Conservation (phyloP, 805 yeast species). For the Jamesozyma lodderae region DNA sequence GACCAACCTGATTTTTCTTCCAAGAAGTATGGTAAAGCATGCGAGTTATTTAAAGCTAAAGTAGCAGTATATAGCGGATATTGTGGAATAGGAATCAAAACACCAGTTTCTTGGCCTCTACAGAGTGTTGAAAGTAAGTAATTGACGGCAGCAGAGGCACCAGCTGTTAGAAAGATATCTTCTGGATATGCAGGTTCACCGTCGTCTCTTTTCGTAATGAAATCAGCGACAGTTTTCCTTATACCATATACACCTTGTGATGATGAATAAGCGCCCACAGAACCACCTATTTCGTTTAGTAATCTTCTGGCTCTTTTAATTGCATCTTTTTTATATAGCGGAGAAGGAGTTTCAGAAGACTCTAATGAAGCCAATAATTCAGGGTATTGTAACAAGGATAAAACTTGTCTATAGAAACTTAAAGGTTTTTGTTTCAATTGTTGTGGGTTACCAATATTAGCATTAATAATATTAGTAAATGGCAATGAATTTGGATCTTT, state of each 20-base stretch:
- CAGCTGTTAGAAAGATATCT: slow-evolving; percentile 77
- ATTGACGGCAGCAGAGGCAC: slow-evolving; percentile 93
- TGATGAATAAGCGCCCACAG: slow-evolving; percentile 91
- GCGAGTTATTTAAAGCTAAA: slow-evolving; percentile 71
- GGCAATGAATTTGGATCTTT: slow-evolving; percentile 58
- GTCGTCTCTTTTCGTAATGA: slow-evolving; percentile 71
- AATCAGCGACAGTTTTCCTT: slow-evolving; percentile 72
- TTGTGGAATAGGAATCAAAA: slow-evolving; percentile 94
- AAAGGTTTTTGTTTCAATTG: slow-evolving; percentile 90
- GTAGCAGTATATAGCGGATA: slow-evolving; percentile 97
- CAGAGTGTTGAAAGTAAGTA: slow-evolving; percentile 66
- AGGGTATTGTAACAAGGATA: slow-evolving; percentile 82
- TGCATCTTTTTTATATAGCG: slow-evolving; percentile 54
- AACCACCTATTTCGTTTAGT: slow-evolving; percentile 52
- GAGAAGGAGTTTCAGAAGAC: slow-evolving; percentile 6
- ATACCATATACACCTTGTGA: slow-evolving; percentile 78
- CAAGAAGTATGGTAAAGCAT: slow-evolving; percentile 77
- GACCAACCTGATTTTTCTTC: slow-evolving; percentile 82
- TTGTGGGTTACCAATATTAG: slow-evolving; percentile 97
- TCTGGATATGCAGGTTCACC: slow-evolving; percentile 59
- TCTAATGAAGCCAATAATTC: slow-evolving; percentile 38
- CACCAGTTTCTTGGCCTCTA: slow-evolving; percentile 58
- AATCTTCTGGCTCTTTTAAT: slow-evolving; percentile 57
- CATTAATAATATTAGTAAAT: slow-evolving; percentile 68
- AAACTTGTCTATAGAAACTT: slow-evolving; percentile 89